These are phyloP conservation scores for Wickerhamiella azyma DNA, from an alignment of 805 yeast genomes.

Conservation along the genomic window DNA sequence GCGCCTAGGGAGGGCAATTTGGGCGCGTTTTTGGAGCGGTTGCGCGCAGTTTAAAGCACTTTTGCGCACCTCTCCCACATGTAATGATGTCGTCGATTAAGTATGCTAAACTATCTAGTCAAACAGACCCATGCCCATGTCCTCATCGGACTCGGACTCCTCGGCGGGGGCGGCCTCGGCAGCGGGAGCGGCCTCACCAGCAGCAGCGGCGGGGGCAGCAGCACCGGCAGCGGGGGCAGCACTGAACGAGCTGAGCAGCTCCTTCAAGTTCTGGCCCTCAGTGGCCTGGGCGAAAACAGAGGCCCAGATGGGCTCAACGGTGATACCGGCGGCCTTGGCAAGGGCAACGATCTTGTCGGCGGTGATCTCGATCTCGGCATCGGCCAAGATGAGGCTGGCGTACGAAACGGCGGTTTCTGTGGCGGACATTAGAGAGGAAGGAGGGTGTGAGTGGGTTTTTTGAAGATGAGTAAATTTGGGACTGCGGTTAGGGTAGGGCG, in stretches of 20 bases:
- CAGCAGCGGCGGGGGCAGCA: slow-evolving; percentile 82
- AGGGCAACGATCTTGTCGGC: slow-evolving; percentile 63
- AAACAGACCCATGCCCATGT: slow-evolving; percentile 98
- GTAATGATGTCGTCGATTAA: not conserved
- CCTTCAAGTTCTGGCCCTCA: slow-evolving; percentile 73
- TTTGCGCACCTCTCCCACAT: too few species aligned
- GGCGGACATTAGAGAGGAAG: slow-evolving; percentile 43
- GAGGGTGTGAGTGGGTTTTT: slow-evolving; percentile 2
- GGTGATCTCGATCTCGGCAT: slow-evolving; percentile 77
- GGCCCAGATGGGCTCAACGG: slow-evolving; percentile 65
- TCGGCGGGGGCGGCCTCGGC: slow-evolving; percentile 66
- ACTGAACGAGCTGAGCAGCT: slow-evolving; percentile 47
- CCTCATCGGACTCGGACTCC: slow-evolving; percentile 42
- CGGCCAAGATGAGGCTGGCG: slow-evolving; percentile 91
- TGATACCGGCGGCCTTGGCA: slow-evolving; percentile 47
- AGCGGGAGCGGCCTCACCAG: slow-evolving; percentile 47
- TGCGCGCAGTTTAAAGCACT: too few species aligned
- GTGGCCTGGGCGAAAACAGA: slow-evolving; percentile 75
- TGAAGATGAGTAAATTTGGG: slow-evolving; percentile 1
- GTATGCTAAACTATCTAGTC: slow-evolving; percentile 44
- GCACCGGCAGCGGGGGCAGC: slow-evolving; percentile 88
- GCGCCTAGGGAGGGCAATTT: not conserved
- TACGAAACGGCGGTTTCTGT: slow-evolving; percentile 78
- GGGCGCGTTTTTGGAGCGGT: not conserved
- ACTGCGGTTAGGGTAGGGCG: slow-evolving; percentile 9